A percentile compares a stretch with the other conserved stretches of the same genome.
phyloP scores from a whole-genome alignment of 1,139 yeast species.

The Blastobotrys elegans region DNA sequence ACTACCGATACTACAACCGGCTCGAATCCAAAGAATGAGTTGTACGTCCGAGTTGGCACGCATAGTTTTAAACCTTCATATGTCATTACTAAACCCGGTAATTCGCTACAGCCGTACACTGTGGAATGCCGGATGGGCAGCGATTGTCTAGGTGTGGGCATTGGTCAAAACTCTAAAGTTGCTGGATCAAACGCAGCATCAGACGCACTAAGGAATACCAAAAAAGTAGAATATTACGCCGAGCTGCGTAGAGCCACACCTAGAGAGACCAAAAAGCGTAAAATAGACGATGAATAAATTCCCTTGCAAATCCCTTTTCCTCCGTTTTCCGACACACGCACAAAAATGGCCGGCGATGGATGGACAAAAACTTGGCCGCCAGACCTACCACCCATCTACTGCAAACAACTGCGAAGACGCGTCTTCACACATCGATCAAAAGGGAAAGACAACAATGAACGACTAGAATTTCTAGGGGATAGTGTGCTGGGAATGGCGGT shows the following conservation, averaged over 20 bases:
- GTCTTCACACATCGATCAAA: background rate
- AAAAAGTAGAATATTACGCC: conserved; percentile 60
- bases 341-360: background rate
- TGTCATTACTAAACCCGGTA: conserved; percentile 50
- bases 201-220: conserved; percentile 56
- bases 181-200: conserved; percentile 73
- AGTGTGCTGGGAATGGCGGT: conserved; percentile 1
- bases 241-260: conserved; percentile 59
- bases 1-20: conserved; percentile 38
- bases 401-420: background rate
- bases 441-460: background rate
- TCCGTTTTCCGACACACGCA: background rate
- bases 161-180: conserved; percentile 51
- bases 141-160: conserved; percentile 51
- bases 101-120: conserved; percentile 42
- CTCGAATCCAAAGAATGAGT: conserved; percentile 62
- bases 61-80: conserved; percentile 67
- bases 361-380: conserved; percentile 4
- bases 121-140: conserved; percentile 65
- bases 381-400: background rate
- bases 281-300: background rate
- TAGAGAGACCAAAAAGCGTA: conserved; percentile 20
- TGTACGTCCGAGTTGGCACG: conserved; percentile 76
- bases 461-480: conserved; percentile 3
- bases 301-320: too few species aligned